Percentiles rank a stretch among this genome's conserved stretches.
Evolutionary conservation across 2,329 filamentous ascomycete species (phyloP).

Genomic region (Sporothrix dimorphospora): DNA sequence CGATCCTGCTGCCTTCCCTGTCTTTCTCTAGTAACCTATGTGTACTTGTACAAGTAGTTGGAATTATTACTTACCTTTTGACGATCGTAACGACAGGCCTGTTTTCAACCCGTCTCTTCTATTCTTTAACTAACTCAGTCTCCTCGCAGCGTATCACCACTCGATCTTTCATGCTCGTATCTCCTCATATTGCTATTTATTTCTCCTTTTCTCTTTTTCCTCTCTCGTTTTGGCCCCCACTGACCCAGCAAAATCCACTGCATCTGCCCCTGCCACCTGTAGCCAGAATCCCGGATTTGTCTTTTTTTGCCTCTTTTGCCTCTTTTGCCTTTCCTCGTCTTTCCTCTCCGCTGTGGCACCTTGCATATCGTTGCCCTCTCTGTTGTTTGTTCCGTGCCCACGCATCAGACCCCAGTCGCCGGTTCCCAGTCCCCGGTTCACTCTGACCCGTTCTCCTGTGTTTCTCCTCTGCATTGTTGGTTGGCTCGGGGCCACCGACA

Average conservation of each 20-base stretch:
- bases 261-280: not conserved
- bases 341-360: not conserved
- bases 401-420: not conserved
- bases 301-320: not conserved
- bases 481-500: not conserved
- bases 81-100: not conserved
- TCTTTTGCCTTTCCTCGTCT: not conserved
- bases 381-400: slow-evolving; percentile 12
- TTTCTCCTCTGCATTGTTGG: not conserved
- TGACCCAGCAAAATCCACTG: not conserved
- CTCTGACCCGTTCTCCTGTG: too few species aligned
- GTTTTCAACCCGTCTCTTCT: not conserved
- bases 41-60: not conserved
- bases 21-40: not conserved
- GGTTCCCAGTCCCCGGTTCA: not conserved
- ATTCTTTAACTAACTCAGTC: too few species aligned
- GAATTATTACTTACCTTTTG: not conserved
- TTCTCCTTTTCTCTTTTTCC: not conserved
- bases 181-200: not conserved
- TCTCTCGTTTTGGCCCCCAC: not conserved
- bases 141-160: too few species aligned
- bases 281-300: not conserved
- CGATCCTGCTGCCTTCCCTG: not conserved
- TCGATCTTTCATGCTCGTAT: not conserved
- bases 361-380: slow-evolving; percentile 5